phyloP scores from a whole-genome alignment of 257 asterid species.

The Penstemon barbatus region DNA sequence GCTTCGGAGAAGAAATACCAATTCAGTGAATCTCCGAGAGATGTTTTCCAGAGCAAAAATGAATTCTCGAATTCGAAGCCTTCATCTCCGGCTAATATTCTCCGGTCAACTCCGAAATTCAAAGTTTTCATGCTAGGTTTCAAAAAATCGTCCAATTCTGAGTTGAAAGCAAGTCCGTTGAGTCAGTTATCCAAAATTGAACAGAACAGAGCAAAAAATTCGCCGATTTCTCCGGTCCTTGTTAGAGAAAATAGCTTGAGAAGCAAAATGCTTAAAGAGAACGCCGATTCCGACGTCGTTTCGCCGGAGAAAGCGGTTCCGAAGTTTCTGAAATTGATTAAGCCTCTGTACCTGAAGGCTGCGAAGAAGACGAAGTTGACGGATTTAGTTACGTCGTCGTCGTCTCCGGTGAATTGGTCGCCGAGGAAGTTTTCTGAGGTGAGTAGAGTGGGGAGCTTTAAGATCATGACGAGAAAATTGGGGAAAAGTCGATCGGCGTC shows the following conservation, averaged over 20 bases:
- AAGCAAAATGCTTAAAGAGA: slow-evolving; percentile 45
- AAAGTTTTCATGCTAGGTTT: slow-evolving; percentile 54
- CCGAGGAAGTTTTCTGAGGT: slow-evolving; percentile 47
- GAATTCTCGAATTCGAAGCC: slow-evolving; percentile 37
- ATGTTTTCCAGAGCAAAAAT: slow-evolving; percentile 32
- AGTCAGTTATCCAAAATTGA: slow-evolving; percentile 29
- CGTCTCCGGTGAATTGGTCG: slow-evolving; percentile 45
- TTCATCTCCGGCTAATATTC: slow-evolving; percentile 50
- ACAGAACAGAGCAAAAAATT: slow-evolving; percentile 39
- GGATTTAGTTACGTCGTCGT: slow-evolving; percentile 40
- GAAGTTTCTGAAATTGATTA: slow-evolving; percentile 60
- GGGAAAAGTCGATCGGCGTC: slow-evolving; percentile 73
- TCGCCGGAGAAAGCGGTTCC: slow-evolving; percentile 40
- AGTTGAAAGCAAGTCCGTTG: slow-evolving; percentile 16
- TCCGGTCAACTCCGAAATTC: slow-evolving; percentile 62
- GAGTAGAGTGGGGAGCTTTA: slow-evolving; percentile 48
- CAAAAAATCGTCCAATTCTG: slow-evolving; percentile 36
- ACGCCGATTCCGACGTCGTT: slow-evolving; percentile 16
- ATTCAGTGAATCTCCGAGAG: slow-evolving; percentile 42
- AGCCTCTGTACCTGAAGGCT: slow-evolving; percentile 54
- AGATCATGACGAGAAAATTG: slow-evolving; percentile 46
- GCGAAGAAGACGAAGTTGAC: slow-evolving; percentile 36
- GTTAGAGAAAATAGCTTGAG: slow-evolving; percentile 52
- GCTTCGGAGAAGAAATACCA: slow-evolving; percentile 29
- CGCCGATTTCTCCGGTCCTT: slow-evolving; percentile 32